Evolutionary conservation across 169 alveolate species (phyloP).

Genomic region (Eimeria tenella): DNA sequence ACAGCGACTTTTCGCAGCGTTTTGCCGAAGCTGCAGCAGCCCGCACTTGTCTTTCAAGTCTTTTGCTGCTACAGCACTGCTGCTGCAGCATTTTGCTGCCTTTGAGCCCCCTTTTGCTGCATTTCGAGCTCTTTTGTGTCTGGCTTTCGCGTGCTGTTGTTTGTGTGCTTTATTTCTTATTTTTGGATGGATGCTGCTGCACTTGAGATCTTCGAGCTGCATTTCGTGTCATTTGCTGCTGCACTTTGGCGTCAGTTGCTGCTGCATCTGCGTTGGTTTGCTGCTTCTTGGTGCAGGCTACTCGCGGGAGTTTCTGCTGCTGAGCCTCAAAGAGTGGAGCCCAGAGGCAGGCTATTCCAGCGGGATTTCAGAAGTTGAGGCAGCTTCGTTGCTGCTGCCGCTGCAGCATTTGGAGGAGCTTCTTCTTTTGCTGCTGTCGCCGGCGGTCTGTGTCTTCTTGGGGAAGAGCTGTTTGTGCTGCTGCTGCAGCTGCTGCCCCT

Average conservation of each 20-base stretch:
- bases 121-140: too few species aligned
- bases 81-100: not conserved
- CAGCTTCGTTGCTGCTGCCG: slow-evolving; percentile 69
- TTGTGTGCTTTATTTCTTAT: not conserved
- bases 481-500: slow-evolving; percentile 67
- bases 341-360: slow-evolving; percentile 53
- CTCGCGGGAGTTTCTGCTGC: slow-evolving; percentile 59
- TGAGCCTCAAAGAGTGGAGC: slow-evolving; percentile 55
- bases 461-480: slow-evolving; percentile 44
- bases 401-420: slow-evolving; percentile 64
- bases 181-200: not conserved
- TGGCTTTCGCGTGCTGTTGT: too few species aligned
- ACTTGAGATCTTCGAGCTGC: not conserved
- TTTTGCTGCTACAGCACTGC: too few species aligned
- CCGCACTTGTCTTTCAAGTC: not conserved
- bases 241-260: not conserved
- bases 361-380: slow-evolving; percentile 43
- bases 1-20: too few species aligned
- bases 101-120: too few species aligned
- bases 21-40: too few species aligned
- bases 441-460: slow-evolving; percentile 24
- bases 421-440: slow-evolving; percentile 44
- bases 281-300: slow-evolving; percentile 11
- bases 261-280: not conserved
- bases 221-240: not conserved